A percentile compares a stretch with the other conserved stretches of the same genome.
phyloP scores from a whole-genome alignment of 1,139 yeast species.

The Kodamaea sp. region DNA sequence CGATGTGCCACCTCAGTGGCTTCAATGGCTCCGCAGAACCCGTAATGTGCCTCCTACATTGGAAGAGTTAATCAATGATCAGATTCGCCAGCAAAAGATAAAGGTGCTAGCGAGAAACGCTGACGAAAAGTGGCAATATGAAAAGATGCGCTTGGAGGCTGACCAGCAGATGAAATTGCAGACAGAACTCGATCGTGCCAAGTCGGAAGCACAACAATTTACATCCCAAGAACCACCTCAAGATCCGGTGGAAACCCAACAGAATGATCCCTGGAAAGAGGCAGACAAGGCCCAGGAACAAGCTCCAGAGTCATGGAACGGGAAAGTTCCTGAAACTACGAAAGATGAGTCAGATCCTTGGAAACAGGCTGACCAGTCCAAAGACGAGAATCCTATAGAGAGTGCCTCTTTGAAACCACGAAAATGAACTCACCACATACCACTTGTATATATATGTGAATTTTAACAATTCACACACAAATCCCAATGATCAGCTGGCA shows the following conservation, averaged over 20 bases:
- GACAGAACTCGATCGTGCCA: slow-evolving; percentile 35
- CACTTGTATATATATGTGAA: no score
- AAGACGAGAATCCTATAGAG: slow-evolving; percentile 34
- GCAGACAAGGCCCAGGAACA: neutral
- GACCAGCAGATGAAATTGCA: slow-evolving; percentile 35
- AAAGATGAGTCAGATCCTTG: slow-evolving; percentile 21
- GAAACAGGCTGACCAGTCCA: slow-evolving; percentile 38
- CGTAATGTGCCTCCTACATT: slow-evolving; percentile 61
- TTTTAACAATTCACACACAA: no score
- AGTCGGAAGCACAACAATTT: slow-evolving; percentile 8
- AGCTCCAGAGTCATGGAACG: neutral
- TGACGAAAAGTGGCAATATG: slow-evolving; percentile 57
- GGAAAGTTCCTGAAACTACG: slow-evolving; percentile 1
- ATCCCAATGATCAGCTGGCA: no score
- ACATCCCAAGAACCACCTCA: neutral
- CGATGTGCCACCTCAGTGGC: slow-evolving; percentile 71
- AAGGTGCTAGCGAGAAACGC: slow-evolving; percentile 60
- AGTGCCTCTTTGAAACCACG: slow-evolving; percentile 38
- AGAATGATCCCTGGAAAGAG: neutral
- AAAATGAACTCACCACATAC: slow-evolving; percentile 11
- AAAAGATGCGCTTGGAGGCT: slow-evolving; percentile 37
- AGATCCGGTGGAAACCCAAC: neutral
- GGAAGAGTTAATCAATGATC: slow-evolving; percentile 60
- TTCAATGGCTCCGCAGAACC: slow-evolving; percentile 75
- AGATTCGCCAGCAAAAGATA: slow-evolving; percentile 54